Evolutionary conservation across 1,139 yeast species (phyloP), one percentile per base, ranked within the genome.

Genomic region (Hemisphaericaspora xylanilytica): DNA sequence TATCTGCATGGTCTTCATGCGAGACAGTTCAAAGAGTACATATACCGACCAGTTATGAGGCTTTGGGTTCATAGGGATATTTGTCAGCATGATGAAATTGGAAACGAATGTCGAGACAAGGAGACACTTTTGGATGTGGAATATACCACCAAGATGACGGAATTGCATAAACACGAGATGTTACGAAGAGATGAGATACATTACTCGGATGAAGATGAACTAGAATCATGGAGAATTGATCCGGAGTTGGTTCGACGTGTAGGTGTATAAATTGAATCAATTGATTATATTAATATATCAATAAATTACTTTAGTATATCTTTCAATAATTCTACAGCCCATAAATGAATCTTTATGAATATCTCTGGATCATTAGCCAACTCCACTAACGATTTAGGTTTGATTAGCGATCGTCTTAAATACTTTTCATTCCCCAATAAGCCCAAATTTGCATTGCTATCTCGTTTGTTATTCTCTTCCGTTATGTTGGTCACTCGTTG

Each of bases 271-370:
- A n/a, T n/a, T n/a, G n/a, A n/a, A n/a, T n/a, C n/a, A n/a, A n/a
- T n/a, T n/a, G n/a, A n/a, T n/a, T n/a, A n/a, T n/a, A n/a, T n/a
- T n/a, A n/a, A n/a, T n/a, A n/a, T n/a, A n/a, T n/a, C n/a, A 20
- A 8, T 20, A 20, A 6, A 10, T 16, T 38, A 45, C 24, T 31
- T 36, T 21, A 38, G 7, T 26, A 46, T 37, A 39, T 49, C 53
- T 25, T 40, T 40, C n/a, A 47, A 37, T 25, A 85, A 55, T 42
- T 75, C 80, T 1, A 77, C 57, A 15, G 80, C 82, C 81, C 87
- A 81, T 16, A 81, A 58, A 55, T 86, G 95, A 13, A 84, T 56
- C 52, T 78, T 79, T 9, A 81, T 65, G 54, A 84, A 85, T 11
- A 85, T 58, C 32, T 72, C 64, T 2, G 67, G 69, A 53, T 85